phyloP scores from a whole-genome alignment of 2,329 filamentous ascomycete species.

The Colletotrichum horii region DNA sequence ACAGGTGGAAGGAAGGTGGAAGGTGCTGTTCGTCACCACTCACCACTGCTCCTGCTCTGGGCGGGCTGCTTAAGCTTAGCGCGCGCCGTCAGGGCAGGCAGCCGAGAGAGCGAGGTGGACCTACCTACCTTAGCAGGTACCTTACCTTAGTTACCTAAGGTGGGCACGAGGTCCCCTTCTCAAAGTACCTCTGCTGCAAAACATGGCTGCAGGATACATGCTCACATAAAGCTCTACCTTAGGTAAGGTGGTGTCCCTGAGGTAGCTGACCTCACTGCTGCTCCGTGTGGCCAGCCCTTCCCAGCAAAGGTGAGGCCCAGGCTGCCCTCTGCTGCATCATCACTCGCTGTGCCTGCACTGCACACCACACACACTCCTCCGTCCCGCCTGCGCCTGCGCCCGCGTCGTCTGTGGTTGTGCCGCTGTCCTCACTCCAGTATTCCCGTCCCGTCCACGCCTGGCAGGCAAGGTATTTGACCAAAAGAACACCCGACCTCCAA shows the following conservation, averaged over 20 bases:
- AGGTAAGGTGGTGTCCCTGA: background rate
- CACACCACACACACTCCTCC: background rate
- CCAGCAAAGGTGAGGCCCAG: conserved; percentile 9
- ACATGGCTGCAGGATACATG: background rate
- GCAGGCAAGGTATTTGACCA: background rate
- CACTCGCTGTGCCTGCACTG: background rate
- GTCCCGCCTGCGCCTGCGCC: background rate
- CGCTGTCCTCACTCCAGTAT: background rate
- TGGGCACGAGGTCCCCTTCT: background rate
- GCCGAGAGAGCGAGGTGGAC: background rate
- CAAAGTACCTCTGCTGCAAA: background rate
- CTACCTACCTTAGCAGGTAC: background rate
- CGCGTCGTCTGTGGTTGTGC: background rate
- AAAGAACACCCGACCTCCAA: background rate
- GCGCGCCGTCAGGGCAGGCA: background rate
- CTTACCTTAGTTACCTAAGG: too few species aligned
- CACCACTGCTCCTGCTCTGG: background rate
- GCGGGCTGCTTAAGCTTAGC: background rate
- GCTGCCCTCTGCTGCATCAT: conserved; percentile 20
- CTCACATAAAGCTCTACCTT: background rate
- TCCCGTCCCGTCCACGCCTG: background rate
- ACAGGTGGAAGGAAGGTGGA: background rate
- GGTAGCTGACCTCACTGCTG: background rate
- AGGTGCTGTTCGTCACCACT: background rate
- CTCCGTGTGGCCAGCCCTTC: background rate